A percentile compares a stretch with the other conserved stretches of the same genome.
Conservation (phyloP, 768 basidiomycete genomes). For the Pholiota molesta region DNA sequence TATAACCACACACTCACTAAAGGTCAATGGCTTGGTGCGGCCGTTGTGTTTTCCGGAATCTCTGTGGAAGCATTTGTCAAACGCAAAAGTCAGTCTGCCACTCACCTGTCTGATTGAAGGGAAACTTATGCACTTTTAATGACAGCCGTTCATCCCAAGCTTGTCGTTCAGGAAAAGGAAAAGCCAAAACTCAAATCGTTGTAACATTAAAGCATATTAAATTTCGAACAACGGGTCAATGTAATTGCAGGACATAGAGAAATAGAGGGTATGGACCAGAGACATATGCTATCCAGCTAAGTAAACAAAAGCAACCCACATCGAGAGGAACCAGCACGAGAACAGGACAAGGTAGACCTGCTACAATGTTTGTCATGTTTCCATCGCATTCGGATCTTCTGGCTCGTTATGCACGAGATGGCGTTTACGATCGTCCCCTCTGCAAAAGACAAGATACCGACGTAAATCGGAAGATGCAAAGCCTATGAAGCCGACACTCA, state of each 20-base stretch:
- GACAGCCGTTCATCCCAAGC: constrained; percentile 81
- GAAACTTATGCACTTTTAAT: constrained; percentile 7
- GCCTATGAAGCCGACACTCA: constrained; percentile 8
- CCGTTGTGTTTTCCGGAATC: constrained; percentile 93
- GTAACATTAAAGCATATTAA: constrained; percentile 42
- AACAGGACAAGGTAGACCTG: constrained; percentile 11
- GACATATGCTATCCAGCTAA: constrained; percentile 10
- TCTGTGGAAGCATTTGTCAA: constrained; percentile 93
- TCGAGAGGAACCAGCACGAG: constrained; percentile 6
- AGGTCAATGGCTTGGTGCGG: constrained; percentile 95
- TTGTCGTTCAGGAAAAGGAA: constrained; percentile 81
- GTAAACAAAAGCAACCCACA: constrained; percentile 9
- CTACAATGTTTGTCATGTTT: constrained; percentile 40
- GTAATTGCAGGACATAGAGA: constrained; percentile 10
- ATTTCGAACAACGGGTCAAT: constrained; percentile 16
- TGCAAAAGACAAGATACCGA: constrained; percentile 17
- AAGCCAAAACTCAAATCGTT: constrained; percentile 81
- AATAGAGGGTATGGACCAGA: constrained; percentile 17
- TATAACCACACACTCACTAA: constrained; percentile 83
- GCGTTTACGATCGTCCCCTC: constrained; percentile 52
- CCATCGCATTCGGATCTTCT: constrained; percentile 50
- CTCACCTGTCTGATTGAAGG: neutral
- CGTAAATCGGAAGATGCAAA: constrained; percentile 9
- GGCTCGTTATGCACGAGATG: constrained; percentile 39
- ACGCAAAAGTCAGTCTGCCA: constrained; percentile 64